phyloP scores from a whole-genome alignment of 306 rosid species.

The Malus fusca region DNA sequence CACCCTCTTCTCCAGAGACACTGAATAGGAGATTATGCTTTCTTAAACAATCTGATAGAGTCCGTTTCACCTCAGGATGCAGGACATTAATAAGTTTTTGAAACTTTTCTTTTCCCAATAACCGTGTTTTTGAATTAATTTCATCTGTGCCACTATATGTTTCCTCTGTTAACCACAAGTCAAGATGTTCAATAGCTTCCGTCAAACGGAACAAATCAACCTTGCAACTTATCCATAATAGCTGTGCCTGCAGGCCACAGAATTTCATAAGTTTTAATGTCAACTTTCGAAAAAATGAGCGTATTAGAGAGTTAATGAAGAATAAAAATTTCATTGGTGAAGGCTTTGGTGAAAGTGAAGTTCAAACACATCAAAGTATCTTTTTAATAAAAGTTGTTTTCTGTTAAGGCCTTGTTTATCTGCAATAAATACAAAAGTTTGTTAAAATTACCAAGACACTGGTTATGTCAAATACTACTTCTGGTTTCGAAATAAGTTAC shows the following conservation, averaged over 20 bases:
- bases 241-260: conserved; percentile 56
- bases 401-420: neutral
- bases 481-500: neutral
- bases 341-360: neutral
- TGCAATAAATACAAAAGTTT: neutral
- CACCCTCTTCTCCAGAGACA: conserved; percentile 43
- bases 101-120: conserved; percentile 33
- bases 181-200: conserved; percentile 32
- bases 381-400: neutral
- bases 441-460: neutral
- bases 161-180: conserved; percentile 37
- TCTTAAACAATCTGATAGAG: conserved; percentile 57
- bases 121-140: conserved; percentile 25
- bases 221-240: conserved; percentile 53
- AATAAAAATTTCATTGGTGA: neutral
- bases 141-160: conserved; percentile 19
- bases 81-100: conserved; percentile 33
- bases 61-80: conserved; percentile 46
- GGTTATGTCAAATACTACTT: neutral
- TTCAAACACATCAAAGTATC: neutral
- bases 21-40: conserved; percentile 25
- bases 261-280: conserved; percentile 29
- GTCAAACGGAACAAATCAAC: conserved; percentile 47
- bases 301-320: neutral
- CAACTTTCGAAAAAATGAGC: conserved; percentile 3